A percentile compares a stretch with the other conserved stretches of the same genome.
Evolutionary conservation across 176 grass and related monocot genomes (phyloP).

Genomic region (Raddia distichophylla): DNA sequence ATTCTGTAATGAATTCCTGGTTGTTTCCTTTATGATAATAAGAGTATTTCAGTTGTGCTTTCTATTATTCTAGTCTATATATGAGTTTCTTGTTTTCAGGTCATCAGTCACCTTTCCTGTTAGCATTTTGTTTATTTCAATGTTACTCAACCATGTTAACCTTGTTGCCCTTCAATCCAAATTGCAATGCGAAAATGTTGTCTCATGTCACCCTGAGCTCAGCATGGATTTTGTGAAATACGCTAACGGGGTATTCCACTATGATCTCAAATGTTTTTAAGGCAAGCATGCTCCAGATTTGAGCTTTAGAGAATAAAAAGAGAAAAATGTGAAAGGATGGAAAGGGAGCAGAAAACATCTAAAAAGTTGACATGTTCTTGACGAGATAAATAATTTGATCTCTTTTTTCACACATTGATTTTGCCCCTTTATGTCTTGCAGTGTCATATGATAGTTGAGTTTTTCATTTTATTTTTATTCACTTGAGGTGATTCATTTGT

Average conservation of each 20-base stretch:
- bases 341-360: too few relatives aligned
- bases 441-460: background rate
- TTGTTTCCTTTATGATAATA: background rate
- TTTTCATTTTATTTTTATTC: background rate
- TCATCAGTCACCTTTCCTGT: background rate
- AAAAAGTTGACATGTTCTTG: background rate
- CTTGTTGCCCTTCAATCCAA: background rate
- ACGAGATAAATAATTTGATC: background rate
- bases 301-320: background rate
- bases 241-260: background rate
- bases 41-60: background rate
- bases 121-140: background rate
- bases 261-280: background rate
- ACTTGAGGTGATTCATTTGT: background rate
- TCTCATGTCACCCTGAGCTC: background rate
- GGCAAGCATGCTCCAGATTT: conserved; percentile 8
- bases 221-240: conserved; percentile 26
- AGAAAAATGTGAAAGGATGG: background rate
- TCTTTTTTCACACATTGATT: too few relatives aligned
- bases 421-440: too few relatives aligned
- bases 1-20: background rate
- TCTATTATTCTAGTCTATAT: background rate
- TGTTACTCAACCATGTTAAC: background rate
- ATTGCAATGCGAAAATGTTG: conserved; percentile 1
- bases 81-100: background rate